phyloP scores from a whole-genome alignment of 257 asterid species.

The Lycium barbarum region DNA sequence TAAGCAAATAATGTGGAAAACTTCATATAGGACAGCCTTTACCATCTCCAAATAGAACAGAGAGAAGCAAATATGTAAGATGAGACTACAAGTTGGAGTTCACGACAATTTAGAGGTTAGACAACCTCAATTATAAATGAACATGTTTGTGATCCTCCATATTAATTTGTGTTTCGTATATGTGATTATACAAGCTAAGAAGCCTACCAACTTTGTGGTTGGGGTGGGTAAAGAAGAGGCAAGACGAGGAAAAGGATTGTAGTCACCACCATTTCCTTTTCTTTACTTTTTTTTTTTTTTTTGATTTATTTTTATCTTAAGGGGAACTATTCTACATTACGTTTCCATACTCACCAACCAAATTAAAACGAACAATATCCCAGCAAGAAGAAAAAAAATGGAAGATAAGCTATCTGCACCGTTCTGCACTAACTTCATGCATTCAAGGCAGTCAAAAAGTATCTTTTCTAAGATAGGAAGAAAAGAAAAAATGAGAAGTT shows the following conservation, averaged over 20 bases:
- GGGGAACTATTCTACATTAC: neutral
- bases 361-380: neutral
- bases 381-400: neutral
- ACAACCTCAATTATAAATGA: neutral
- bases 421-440: neutral
- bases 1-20: constrained; percentile 17
- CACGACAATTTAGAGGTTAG: neutral
- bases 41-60: neutral
- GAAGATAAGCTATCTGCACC: neutral
- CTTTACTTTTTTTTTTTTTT: too few species aligned
- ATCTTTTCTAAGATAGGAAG: neutral
- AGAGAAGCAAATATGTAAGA: neutral
- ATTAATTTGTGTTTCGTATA: neutral
- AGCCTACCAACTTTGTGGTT: neutral
- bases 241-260: neutral
- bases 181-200: neutral
- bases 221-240: neutral
- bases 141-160: neutral
- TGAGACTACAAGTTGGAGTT: neutral
- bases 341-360: neutral
- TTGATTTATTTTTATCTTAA: neutral
- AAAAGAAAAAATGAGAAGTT: neutral
- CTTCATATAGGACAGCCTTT: neutral
- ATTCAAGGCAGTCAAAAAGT: too few species aligned
- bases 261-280: neutral